Conservation (phyloP, 2,329 filamentous ascomycete species). For the Lachnellula occidentalis region DNA sequence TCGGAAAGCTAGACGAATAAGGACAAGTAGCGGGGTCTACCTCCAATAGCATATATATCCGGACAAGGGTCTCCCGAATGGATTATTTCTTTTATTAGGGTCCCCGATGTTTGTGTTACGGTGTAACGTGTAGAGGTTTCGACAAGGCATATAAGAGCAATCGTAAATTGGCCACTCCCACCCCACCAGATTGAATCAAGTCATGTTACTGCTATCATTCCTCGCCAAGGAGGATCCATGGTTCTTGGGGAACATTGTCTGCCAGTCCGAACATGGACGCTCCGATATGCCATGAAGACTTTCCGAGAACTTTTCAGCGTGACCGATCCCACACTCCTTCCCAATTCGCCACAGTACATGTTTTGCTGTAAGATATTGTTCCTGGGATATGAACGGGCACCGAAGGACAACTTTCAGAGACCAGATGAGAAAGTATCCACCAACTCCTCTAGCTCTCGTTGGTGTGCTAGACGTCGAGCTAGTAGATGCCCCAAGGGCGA, state of each 20-base stretch:
- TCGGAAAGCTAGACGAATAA: background rate
- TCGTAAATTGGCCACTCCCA: too few relatives aligned
- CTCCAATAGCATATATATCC: background rate
- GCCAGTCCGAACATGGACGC: too few relatives aligned
- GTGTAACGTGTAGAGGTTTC: too few relatives aligned
- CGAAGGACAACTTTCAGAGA: slow-evolving; percentile 6
- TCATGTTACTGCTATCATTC: too few relatives aligned
- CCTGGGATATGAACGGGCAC: slow-evolving; percentile 1
- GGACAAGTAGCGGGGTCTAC: background rate
- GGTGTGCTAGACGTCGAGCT: background rate
- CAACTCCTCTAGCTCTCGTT: slow-evolving; percentile 6
- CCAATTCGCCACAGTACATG: slow-evolving; percentile 4
- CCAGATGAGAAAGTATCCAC: slow-evolving; percentile 11
- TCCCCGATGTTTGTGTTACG: too few relatives aligned
- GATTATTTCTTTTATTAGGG: too few relatives aligned
- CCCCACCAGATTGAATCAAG: too few relatives aligned
- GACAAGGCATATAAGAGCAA: too few relatives aligned
- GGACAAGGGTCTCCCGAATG: background rate
- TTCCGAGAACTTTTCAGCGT: background rate
- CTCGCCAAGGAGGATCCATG: too few relatives aligned
- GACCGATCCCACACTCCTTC: slow-evolving; percentile 6
- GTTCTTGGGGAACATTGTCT: too few relatives aligned
- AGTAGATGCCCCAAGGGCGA: slow-evolving; percentile 3
- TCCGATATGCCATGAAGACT: background rate
- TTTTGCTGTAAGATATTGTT: slow-evolving; percentile 2